Percentiles rank a stretch among this genome's conserved stretches.
These are phyloP conservation scores for Xylariaceae sp. DNA, from an alignment of 2,329 filamentous ascomycete genomes.

Conservation along the genomic window DNA sequence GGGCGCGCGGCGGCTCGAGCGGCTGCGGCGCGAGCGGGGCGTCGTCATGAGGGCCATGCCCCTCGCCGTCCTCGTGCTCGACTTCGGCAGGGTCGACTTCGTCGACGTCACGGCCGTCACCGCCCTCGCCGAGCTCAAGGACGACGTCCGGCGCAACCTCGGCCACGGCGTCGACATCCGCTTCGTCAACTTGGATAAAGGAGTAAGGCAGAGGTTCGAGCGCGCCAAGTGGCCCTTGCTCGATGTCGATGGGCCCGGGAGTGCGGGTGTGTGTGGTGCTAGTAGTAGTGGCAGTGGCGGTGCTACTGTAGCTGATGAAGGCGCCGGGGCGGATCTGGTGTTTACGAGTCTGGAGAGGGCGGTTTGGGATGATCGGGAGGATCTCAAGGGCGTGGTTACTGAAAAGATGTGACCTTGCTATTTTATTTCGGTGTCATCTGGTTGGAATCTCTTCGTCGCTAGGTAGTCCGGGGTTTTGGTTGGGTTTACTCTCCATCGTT, in stretches of 20 bases:
- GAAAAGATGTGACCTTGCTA: conserved; percentile 28
- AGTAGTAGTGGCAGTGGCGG: too few relatives aligned
- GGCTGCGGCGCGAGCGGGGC: conserved; percentile 21
- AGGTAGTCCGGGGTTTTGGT: too few relatives aligned
- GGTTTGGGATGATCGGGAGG: conserved; percentile 26
- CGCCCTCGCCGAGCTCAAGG: conserved; percentile 28
- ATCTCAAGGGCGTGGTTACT: conserved; percentile 24
- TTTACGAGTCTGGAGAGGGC: conserved; percentile 27
- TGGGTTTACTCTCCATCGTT: too few relatives aligned
- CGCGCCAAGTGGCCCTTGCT: conserved; percentile 25
- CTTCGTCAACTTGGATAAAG: conserved; percentile 21
- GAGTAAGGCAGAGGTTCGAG: conserved; percentile 22
- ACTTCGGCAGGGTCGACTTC: conserved; percentile 27
- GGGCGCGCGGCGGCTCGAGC: conserved; percentile 23
- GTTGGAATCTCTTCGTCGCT: too few relatives aligned
- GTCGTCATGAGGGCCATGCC: conserved; percentile 23
- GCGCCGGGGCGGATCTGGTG: conserved; percentile 26
- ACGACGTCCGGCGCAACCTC: conserved; percentile 27
- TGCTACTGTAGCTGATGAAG: conserved; percentile 9
- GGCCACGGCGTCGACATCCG: conserved; percentile 26
- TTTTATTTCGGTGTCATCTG: too few relatives aligned
- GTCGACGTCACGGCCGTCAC: conserved; percentile 29
- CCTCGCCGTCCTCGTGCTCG: conserved; percentile 27
- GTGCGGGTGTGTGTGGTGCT: too few relatives aligned
- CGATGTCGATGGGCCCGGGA: conserved; percentile 23